A percentile compares a stretch with the other conserved stretches of the same genome.
Conservation (phyloP, 305 asterid genomes). For the Andrographis paniculata region DNA sequence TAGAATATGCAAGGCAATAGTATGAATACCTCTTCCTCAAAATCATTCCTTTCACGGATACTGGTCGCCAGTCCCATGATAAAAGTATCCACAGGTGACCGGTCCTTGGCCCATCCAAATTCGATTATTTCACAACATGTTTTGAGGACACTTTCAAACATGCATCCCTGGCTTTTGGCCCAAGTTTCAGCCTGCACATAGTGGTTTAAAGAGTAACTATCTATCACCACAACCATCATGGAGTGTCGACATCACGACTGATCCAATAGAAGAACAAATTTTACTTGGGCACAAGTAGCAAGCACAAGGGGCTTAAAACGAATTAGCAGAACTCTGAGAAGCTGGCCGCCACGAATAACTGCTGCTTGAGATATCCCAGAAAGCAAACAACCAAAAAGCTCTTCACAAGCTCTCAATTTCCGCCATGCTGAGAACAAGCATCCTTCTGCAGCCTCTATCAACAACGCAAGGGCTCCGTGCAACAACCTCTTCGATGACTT, state of each 20-base stretch:
- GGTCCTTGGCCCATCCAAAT: conserved; percentile 84
- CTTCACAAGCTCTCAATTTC: conserved; percentile 91
- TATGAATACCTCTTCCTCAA: conserved; percentile 71
- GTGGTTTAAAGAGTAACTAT: conserved; percentile 14
- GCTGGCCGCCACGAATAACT: conserved; percentile 82
- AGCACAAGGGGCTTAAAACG: conserved; percentile 88
- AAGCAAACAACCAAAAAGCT: conserved; percentile 82
- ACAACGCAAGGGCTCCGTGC: conserved; percentile 83
- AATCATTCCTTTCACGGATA: conserved; percentile 83
- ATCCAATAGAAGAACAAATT: conserved; percentile 16
- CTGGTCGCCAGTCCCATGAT: conserved; percentile 87
- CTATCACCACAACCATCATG: conserved; percentile 8
- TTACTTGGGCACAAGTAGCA: conserved; percentile 87
- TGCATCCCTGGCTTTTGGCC: conserved; percentile 72
- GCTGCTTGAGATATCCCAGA: conserved; percentile 93
- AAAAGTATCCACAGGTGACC: conserved; percentile 94
- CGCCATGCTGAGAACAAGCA: conserved; percentile 86
- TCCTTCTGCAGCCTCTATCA: conserved; percentile 88
- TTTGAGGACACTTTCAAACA: conserved; percentile 84
- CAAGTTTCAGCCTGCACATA: conserved; percentile 76
- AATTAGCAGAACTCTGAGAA: conserved; percentile 80
- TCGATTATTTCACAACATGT: conserved; percentile 89
- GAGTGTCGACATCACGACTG: conserved; percentile 13
- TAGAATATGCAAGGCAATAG: too few species aligned
- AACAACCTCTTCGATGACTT: conserved; percentile 84